Conservation (phyloP, 2,329 filamentous ascomycete species). For the Ophiostoma piceae region DNA sequence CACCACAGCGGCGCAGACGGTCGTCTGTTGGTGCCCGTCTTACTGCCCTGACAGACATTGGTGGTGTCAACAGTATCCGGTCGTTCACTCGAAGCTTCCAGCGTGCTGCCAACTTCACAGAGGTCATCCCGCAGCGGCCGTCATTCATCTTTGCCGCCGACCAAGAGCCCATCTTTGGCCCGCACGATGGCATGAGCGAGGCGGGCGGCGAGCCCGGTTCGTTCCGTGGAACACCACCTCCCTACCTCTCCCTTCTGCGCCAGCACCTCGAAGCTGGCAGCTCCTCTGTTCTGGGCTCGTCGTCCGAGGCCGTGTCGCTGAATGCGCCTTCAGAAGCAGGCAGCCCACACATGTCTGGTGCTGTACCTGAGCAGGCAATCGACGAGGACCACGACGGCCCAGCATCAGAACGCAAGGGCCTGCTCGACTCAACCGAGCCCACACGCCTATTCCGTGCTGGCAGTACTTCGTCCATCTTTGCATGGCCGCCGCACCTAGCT, state of each 20-base stretch:
- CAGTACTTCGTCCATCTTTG: conserved; percentile 49
- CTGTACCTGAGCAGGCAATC: background rate
- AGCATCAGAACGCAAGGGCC: conserved; percentile 41
- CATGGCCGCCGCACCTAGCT: conserved; percentile 55
- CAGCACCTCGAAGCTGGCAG: conserved; percentile 46
- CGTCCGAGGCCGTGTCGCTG: conserved; percentile 22
- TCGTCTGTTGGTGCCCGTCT: conserved; percentile 36
- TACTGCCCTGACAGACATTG: conserved; percentile 61
- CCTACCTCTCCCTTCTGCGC: conserved; percentile 43
- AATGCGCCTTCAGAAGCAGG: conserved; percentile 12
- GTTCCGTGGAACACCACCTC: conserved; percentile 25
- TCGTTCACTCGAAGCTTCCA: conserved; percentile 93
- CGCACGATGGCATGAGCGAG: conserved; percentile 32
- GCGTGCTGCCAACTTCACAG: conserved; percentile 79
- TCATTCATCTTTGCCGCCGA: conserved; percentile 65
- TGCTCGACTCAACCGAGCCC: conserved; percentile 36
- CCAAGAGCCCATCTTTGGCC: conserved; percentile 41
- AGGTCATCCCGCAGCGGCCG: conserved; percentile 74
- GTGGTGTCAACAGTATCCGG: conserved; percentile 88
- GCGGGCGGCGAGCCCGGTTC: conserved; percentile 37
- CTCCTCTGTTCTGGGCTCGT: conserved; percentile 23
- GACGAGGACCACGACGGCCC: conserved; percentile 18
- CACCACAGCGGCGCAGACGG: conserved; percentile 21
- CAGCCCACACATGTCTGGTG: background rate
- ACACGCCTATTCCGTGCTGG: conserved; percentile 33